Percentiles rank a stretch among this genome's conserved stretches.
Evolutionary conservation across 805 yeast species (phyloP).

Genomic region (Henningerozyma blattae): DNA sequence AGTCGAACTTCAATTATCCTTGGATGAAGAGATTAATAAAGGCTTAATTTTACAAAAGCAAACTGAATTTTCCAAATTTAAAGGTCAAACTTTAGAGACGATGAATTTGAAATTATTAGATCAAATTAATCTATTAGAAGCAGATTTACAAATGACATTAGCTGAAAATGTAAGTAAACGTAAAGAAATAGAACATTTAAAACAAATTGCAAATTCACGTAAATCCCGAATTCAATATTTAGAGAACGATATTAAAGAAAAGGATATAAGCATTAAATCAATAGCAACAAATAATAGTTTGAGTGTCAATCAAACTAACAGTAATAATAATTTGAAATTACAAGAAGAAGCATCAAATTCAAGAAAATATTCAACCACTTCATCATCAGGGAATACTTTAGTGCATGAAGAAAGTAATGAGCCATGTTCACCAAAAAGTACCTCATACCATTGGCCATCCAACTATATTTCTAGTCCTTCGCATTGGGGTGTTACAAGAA

Average conservation of each 20-base stretch:
- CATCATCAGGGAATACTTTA: conserved; percentile 7
- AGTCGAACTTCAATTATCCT: conserved; percentile 9
- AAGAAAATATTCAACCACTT: conserved; percentile 4
- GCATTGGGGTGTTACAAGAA: background rate
- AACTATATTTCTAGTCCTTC: background rate
- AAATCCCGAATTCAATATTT: conserved; percentile 7
- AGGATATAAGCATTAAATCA: conserved; percentile 1
- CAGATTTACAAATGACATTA: conserved; percentile 9
- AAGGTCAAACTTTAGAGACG: conserved; percentile 8
- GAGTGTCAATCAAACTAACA: background rate
- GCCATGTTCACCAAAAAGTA: background rate
- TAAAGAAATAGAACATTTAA: conserved; percentile 9
- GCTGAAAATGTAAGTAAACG: conserved; percentile 8
- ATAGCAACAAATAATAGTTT: too few relatives aligned
- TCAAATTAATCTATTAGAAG: conserved; percentile 12
- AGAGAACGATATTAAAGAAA: conserved; percentile 5
- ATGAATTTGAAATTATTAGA: conserved; percentile 15
- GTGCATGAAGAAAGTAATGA: conserved; percentile 4
- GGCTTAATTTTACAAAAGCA: conserved; percentile 5
- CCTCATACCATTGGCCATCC: background rate
- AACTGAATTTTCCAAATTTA: conserved; percentile 5
- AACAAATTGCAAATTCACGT: conserved; percentile 6
- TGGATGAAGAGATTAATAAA: conserved; percentile 11
- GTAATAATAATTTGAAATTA: background rate
- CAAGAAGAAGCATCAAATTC: background rate